Conservation (phyloP, 306 rosid genomes). For the Citrullus amarus region DNA sequence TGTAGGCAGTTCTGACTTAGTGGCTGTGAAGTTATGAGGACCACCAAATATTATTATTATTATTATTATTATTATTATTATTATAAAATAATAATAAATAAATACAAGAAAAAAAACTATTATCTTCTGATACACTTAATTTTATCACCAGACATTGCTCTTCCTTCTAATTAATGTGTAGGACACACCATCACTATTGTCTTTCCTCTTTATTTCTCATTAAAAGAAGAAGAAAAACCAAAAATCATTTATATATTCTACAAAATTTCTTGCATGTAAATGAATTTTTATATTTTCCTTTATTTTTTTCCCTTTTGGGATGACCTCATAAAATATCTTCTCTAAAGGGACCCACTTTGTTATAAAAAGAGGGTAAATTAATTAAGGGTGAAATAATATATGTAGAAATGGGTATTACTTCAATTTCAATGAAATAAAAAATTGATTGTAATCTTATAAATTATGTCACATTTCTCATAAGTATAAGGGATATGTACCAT, state of each 20-base stretch:
- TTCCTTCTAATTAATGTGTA: neutral
- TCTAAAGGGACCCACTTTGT: neutral
- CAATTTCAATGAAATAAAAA: neutral
- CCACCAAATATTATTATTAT: neutral
- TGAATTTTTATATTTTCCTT: neutral
- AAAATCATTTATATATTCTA: neutral
- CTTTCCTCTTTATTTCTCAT: neutral
- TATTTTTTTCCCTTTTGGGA: neutral
- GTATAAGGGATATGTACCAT: neutral
- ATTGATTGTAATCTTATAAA: neutral
- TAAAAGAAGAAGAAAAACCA: too few relatives aligned
- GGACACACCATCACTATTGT: neutral
- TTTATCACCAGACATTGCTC: conserved; percentile 7
- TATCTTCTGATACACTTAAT: neutral
- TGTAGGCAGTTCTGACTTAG: neutral
- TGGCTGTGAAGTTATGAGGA: neutral
- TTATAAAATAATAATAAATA: neutral
- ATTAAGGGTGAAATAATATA: neutral
- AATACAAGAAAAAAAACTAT: neutral
- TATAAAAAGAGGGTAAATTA: neutral
- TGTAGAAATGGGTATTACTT: neutral
- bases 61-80: too few relatives aligned
- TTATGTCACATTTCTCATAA: neutral
- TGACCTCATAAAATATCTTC: neutral
- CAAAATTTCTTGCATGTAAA: neutral